Percentiles rank a stretch among this genome's conserved stretches.
phyloP scores from a whole-genome alignment of 176 grass and related monocot species.

The Bonia amplexicaulis region DNA sequence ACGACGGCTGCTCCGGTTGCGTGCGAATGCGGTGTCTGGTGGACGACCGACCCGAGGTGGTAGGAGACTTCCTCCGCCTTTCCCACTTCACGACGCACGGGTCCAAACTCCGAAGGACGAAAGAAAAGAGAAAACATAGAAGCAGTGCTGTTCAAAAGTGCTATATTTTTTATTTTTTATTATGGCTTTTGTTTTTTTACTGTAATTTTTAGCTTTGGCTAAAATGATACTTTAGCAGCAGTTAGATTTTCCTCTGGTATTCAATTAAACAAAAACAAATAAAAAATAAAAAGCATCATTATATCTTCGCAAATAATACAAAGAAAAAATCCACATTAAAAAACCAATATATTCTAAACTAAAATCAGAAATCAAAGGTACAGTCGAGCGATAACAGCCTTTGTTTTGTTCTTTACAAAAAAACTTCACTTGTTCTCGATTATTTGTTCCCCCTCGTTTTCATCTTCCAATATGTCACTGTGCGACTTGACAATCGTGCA shows the following conservation, averaged over 20 bases:
- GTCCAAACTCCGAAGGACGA: not conserved
- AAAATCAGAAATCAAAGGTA: not conserved
- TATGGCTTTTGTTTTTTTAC: too few relatives aligned
- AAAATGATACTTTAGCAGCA: too few relatives aligned
- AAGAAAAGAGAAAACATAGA: not conserved
- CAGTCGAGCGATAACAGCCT: not conserved
- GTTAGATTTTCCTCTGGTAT: too few relatives aligned
- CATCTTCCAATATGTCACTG: not conserved
- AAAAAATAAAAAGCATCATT: too few relatives aligned
- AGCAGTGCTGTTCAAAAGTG: too few relatives aligned
- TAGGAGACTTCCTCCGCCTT: not conserved
- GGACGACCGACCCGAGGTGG: not conserved
- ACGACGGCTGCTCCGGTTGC: slow-evolving; percentile 17
- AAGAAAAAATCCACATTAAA: too few relatives aligned
- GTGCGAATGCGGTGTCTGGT: not conserved
- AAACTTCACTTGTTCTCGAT: not conserved
- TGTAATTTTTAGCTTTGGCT: too few relatives aligned
- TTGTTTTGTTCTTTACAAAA: not conserved
- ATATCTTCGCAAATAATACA: too few relatives aligned
- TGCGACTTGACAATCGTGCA: not conserved
- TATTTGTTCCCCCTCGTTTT: not conserved
- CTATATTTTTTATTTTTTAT: too few relatives aligned
- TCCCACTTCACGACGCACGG: not conserved
- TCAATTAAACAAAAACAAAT: too few relatives aligned
- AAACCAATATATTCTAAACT: too few relatives aligned